phyloP scores from a whole-genome alignment of 768 basidiomycete genomes.

The Flagelloscypha sp. region DNA sequence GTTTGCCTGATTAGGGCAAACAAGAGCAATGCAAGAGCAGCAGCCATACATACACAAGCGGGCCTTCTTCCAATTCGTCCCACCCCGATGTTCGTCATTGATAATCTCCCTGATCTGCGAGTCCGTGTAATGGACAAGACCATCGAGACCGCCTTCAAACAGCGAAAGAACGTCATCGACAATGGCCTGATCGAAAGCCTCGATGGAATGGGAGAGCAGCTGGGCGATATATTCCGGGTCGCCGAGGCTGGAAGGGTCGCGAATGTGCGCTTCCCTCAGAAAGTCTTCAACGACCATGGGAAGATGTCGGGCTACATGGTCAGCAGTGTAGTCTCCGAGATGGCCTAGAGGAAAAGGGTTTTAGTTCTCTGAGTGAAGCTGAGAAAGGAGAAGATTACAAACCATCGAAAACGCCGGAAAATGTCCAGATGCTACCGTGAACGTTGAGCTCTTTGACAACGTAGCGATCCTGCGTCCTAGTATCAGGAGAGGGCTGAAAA shows the following conservation, averaged over 20 bases:
- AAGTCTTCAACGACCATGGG: conserved; percentile 60
- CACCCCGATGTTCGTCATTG: conserved; percentile 53
- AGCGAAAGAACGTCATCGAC: conserved; percentile 56
- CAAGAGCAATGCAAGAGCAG: conserved; percentile 64
- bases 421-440: conserved; percentile 49
- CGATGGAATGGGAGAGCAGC: conserved; percentile 49
- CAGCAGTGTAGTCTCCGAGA: conserved; percentile 61
- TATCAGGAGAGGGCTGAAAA: conserved; percentile 52
- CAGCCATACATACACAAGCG: conserved; percentile 74
- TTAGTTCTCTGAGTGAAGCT: conserved; percentile 5
- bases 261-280: conserved; percentile 32
- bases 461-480: conserved; percentile 57
- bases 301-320: conserved; percentile 58
- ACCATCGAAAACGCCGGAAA: conserved; percentile 69
- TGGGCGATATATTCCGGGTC: conserved; percentile 46
- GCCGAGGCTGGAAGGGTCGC: conserved; percentile 28
- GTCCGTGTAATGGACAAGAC: conserved; percentile 44
- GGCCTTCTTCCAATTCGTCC: conserved; percentile 55
- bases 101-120: conserved; percentile 49
- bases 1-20: conserved; percentile 60
- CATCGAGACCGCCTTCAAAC: conserved; percentile 47
- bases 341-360: conserved; percentile 36
- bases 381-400: conserved; percentile 16
- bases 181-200: conserved; percentile 59
- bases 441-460: conserved; percentile 50